Base-by-base conservation (phyloP, 2,329 filamentous ascomycete species). In the Ceratocystis lukuohia region DNA sequence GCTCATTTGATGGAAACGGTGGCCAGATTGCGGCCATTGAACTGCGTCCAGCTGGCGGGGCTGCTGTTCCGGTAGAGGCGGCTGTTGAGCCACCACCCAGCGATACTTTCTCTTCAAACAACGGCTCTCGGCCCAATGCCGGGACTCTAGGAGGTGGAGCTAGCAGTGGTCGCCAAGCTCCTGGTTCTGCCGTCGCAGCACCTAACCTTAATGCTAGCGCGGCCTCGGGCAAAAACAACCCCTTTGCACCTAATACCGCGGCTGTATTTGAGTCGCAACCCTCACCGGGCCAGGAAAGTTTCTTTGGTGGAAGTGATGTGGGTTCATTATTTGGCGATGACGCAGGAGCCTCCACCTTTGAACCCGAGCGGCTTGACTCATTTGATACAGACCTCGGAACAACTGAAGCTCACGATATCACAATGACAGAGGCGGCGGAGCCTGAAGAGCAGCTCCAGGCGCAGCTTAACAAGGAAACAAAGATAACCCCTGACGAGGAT, bases 11-110 rank as follows among this genome's bases (percentile, higher is more conserved):
- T 61, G 87, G 88, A 1, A 89, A 82, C 65, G 89, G 87, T 15
- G 81, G 88, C 5, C 94, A 99, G 73, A 91, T 97, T 68, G 94
- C 90, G 1, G 85, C 90, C 1, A 86, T 99, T 50, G 92, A 97
- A 75, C 82, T 91, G 67, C 83, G 94, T 2, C 93, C 94, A 1
- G 80, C 88, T 65, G 91, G 86, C 28, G 87, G 84, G 41, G 76
- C 89, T 0, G 86, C 89, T 0, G 83, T 97, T 1, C 91, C 92
- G 0, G 84, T 85, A 65, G 88, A 89, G 68, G 86, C 86, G 0
- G 69, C 67, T 25, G 20, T 66, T 7, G 65, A 65, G 7, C 65
- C 64, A 2, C 57, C 59, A 2, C 61, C 56, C 1, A 88, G 84
- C 70, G 85, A 85, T 5, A 95, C 89, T 0, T 88, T 92, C 67